These are phyloP conservation scores for Septoria petroselini DNA, from an alignment of 2,329 filamentous ascomycete species.

Conservation along the genomic window DNA sequence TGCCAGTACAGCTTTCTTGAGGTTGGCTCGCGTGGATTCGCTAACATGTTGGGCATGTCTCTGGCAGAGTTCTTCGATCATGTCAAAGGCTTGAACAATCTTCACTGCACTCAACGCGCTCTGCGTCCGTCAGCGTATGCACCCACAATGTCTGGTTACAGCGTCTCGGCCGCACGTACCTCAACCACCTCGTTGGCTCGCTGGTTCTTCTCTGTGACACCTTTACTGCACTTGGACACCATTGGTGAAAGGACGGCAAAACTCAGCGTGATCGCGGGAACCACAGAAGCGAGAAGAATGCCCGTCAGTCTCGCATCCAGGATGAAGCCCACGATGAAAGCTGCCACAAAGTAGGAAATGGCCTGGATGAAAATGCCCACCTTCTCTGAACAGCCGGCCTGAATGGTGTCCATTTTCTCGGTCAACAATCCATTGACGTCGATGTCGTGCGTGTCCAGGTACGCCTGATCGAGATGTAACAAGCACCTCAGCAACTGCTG, in stretches of 20 bases:
- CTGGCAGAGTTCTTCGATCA: constrained; percentile 41
- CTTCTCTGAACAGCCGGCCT: constrained; percentile 49
- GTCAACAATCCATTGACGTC: constrained; percentile 49
- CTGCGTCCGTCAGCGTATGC: not conserved
- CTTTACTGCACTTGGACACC: constrained; percentile 42
- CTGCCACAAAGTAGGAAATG: constrained; percentile 47
- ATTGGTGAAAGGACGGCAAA: constrained; percentile 44
- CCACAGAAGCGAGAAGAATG: constrained; percentile 47
- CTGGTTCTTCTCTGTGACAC: constrained; percentile 41
- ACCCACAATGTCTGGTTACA: not conserved
- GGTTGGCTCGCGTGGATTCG: constrained; percentile 38
- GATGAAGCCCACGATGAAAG: constrained; percentile 47
- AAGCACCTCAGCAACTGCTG: constrained; percentile 48
- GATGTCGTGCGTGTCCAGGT: constrained; percentile 51
- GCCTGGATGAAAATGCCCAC: constrained; percentile 48
- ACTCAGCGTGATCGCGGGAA: constrained; percentile 48
- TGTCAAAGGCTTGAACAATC: constrained; percentile 50
- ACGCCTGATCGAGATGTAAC: constrained; percentile 52
- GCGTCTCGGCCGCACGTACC: not conserved
- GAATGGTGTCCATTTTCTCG: constrained; percentile 47
- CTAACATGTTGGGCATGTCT: constrained; percentile 40
- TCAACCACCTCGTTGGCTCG: constrained; percentile 47
- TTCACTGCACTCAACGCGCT: constrained; percentile 48
- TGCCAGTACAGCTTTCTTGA: constrained; percentile 43
- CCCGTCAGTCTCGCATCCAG: constrained; percentile 44